Evolutionary conservation across 495 filamentous ascomycete genomes (phyloP), one percentile per base, ranked within the genome.

Genomic region (Parathielavia hyrcaniae): DNA sequence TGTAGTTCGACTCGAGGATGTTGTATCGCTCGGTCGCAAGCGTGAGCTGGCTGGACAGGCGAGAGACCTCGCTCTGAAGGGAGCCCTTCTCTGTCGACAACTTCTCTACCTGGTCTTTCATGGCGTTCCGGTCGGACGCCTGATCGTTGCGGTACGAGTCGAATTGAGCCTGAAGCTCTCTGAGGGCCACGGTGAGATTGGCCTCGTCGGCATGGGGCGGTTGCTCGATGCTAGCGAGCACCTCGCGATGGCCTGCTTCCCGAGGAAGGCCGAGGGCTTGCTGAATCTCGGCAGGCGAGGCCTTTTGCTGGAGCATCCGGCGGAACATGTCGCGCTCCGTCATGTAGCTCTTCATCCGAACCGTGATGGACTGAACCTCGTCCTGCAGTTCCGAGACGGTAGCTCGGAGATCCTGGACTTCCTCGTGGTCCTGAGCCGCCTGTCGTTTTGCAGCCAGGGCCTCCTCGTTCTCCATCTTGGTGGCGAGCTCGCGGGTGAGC

Each of bases 271-370:
- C 88, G 59, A 93, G 83, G 4, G 80, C 75, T 23, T 81, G 84
- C 20, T 76, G 75, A 49, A 80, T 71, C 64, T 93, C 88, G 6
- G 78, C 75, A 8, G 79, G 72, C 16, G 76, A 70, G 11, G 77
- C 79, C 34, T 84, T 75, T 62, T 90, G 86, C 57, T 89, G 84
- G 14, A 96, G 81, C 83, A 97, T 93, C 41, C 90, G 89, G 32
- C 90, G 83, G 84, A 96, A 97, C 81, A 96, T 97, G 64, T 99
- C 91, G 36, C 93, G 83, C 73, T 99, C 93, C 67, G 89, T 89
- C 49, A 92, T 87, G 62, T 95, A 95, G 70, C 90, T 95, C 76
- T 96, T 86, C 34, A 88, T 87, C 60, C 89, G 86, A 8, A 87
- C 83, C 5, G 86, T 79, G 48, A 93, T 81, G 35, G 86, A 85